These are phyloP conservation scores for Coemansia sp. DNA, from an alignment of 371 early-diverging fungal genomes.

Conservation along the genomic window DNA sequence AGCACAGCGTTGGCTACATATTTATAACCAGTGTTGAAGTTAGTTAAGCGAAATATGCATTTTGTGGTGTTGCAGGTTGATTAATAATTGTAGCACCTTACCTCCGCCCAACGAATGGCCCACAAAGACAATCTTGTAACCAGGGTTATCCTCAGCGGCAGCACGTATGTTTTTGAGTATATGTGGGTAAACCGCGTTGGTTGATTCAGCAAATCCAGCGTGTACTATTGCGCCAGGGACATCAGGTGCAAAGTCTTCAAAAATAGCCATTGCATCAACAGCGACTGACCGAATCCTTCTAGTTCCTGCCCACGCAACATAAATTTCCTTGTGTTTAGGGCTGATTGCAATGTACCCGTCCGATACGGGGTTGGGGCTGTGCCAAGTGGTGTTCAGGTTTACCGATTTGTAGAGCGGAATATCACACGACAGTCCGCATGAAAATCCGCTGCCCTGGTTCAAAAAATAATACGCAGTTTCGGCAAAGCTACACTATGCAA, in stretches of 20 bases:
- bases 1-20: slow-evolving; percentile 41
- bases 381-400: slow-evolving; percentile 43
- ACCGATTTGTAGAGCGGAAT: slow-evolving; percentile 12
- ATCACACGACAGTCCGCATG: slow-evolving; percentile 31
- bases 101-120: slow-evolving; percentile 49
- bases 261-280: slow-evolving; percentile 29
- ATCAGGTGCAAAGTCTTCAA: slow-evolving; percentile 26
- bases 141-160: slow-evolving; percentile 21
- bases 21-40: not conserved
- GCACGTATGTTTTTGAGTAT: slow-evolving; percentile 41
- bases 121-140: slow-evolving; percentile 38
- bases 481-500: slow-evolving; percentile 20
- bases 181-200: slow-evolving; percentile 31
- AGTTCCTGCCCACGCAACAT: slow-evolving; percentile 45
- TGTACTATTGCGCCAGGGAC: slow-evolving; percentile 34
- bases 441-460: slow-evolving; percentile 35
- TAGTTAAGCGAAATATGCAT: not conserved
- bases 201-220: slow-evolving; percentile 31
- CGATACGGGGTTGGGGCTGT: slow-evolving; percentile 40
- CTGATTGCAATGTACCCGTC: slow-evolving; percentile 44
- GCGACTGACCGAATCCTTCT: slow-evolving; percentile 35
- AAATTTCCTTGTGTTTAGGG: slow-evolving; percentile 31
- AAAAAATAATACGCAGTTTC: slow-evolving; percentile 41
- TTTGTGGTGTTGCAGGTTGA: not conserved
- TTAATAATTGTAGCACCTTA: slow-evolving; percentile 6